phyloP scores from a whole-genome alignment of 768 basidiomycete species.

The Panellus pusillus region DNA sequence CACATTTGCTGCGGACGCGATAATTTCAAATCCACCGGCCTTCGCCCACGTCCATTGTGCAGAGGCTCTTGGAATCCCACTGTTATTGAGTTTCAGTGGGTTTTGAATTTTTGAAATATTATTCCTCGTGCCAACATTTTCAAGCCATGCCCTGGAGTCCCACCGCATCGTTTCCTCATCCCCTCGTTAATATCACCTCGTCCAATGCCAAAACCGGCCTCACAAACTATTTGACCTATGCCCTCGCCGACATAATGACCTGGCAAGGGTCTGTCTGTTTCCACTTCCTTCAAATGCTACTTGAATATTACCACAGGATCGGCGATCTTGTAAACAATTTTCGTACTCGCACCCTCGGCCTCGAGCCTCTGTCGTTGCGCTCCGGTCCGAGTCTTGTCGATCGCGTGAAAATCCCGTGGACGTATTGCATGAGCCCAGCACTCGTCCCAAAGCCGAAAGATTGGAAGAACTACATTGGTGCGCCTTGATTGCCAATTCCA shows the following conservation, averaged over 20 bases:
- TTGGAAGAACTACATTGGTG: slow-evolving; percentile 65
- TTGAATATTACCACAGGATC: slow-evolving; percentile 36
- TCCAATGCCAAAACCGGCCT: slow-evolving; percentile 54
- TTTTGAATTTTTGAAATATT: slow-evolving; percentile 11
- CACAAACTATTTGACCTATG: slow-evolving; percentile 59
- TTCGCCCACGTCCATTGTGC: slow-evolving; percentile 69
- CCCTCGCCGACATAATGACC: slow-evolving; percentile 56
- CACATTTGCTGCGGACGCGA: slow-evolving; percentile 59
- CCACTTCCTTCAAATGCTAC: neutral
- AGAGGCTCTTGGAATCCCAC: slow-evolving; percentile 59
- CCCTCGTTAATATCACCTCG: slow-evolving; percentile 57
- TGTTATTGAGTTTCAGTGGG: slow-evolving; percentile 59
- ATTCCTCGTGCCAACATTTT: neutral
- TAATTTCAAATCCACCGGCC: slow-evolving; percentile 67
- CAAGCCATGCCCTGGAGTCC: slow-evolving; percentile 69
- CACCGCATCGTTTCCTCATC: slow-evolving; percentile 58
- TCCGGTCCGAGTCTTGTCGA: slow-evolving; percentile 55
- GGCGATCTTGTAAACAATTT: slow-evolving; percentile 63
- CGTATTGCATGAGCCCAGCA: slow-evolving; percentile 61
- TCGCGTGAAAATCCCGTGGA: slow-evolving; percentile 56
- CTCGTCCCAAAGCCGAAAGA: slow-evolving; percentile 61
- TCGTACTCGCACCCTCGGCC: slow-evolving; percentile 46
- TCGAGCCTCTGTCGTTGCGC: slow-evolving; percentile 46
- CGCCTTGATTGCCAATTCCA: slow-evolving; percentile 2
- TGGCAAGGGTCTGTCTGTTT: slow-evolving; percentile 51